Conservation (phyloP, 495 filamentous ascomycete genomes). For the Aspergillus incahuasiensis region DNA sequence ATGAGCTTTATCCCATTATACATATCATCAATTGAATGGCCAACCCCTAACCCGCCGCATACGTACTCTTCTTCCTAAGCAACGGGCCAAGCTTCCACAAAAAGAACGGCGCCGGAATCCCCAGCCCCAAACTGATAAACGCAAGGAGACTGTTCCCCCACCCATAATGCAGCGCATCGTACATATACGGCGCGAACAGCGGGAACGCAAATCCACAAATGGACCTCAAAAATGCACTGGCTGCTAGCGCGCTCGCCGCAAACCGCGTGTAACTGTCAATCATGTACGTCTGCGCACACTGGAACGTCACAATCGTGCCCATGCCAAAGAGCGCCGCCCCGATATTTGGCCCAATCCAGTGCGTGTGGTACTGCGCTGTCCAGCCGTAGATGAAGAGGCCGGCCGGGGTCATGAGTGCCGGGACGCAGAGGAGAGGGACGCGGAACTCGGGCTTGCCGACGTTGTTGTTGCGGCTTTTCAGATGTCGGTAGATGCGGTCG, state of each 20-base stretch:
- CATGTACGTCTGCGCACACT: constrained; percentile 69
- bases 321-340: constrained; percentile 55
- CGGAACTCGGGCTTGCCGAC: constrained; percentile 63
- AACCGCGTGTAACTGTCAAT: constrained; percentile 74
- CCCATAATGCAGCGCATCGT: constrained; percentile 50
- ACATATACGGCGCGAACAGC: constrained; percentile 68
- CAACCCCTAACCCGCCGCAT: constrained; percentile 58
- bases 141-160: constrained; percentile 62
- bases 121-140: constrained; percentile 50
- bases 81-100: constrained; percentile 56
- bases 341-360: constrained; percentile 73
- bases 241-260: constrained; percentile 68
- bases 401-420: constrained; percentile 53
- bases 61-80: constrained; percentile 59
- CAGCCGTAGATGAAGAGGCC: constrained; percentile 73
- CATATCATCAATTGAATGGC: no score
- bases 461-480: constrained; percentile 56
- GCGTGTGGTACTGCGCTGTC: constrained; percentile 54
- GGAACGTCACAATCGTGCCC: constrained; percentile 61
- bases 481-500: constrained; percentile 57
- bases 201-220: constrained; percentile 73
- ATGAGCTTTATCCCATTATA: no score
- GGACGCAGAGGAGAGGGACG: constrained; percentile 57
- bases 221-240: constrained; percentile 60
- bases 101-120: constrained; percentile 56